phyloP scores from a whole-genome alignment of 441 rosid genomes.

The Lepidium campestre region DNA sequence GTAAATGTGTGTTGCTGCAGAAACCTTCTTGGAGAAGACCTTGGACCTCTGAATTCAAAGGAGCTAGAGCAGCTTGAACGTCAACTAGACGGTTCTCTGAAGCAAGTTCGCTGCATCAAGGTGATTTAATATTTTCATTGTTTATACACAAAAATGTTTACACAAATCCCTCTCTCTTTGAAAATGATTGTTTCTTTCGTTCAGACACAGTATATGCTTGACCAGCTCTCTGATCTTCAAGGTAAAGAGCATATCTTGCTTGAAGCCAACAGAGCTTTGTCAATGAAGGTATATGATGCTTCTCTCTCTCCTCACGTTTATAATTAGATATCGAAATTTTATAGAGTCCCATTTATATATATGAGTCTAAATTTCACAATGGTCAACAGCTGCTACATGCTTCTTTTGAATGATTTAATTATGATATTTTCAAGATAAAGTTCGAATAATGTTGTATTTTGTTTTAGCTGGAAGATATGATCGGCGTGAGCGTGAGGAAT shows the following conservation, averaged over 20 bases:
- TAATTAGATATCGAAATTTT: background rate
- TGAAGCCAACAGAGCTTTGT: slow-evolving; percentile 80
- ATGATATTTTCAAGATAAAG: background rate
- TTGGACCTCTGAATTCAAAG: slow-evolving; percentile 78
- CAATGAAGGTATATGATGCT: slow-evolving; percentile 60
- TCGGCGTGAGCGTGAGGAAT: slow-evolving; percentile 42
- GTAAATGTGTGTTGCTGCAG: slow-evolving; percentile 28
- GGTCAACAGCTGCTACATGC: background rate
- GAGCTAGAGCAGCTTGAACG: slow-evolving; percentile 95
- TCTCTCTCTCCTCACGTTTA: background rate
- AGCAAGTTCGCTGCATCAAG: slow-evolving; percentile 87
- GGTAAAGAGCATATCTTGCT: slow-evolving; percentile 77
- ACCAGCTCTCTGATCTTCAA: slow-evolving; percentile 90
- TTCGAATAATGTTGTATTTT: background rate
- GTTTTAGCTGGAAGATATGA: slow-evolving; percentile 64
- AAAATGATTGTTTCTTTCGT: background rate
- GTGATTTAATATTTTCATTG: slow-evolving; percentile 27
- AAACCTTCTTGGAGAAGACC: slow-evolving; percentile 91
- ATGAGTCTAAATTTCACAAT: background rate
- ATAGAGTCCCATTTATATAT: background rate
- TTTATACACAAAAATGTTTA: background rate
- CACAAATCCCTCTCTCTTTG: background rate
- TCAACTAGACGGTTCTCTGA: slow-evolving; percentile 74
- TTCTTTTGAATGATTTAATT: background rate
- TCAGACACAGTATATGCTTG: slow-evolving; percentile 93